phyloP scores from a whole-genome alignment of 2,329 filamentous ascomycete genomes.

The Grosmannia clavigera region DNA sequence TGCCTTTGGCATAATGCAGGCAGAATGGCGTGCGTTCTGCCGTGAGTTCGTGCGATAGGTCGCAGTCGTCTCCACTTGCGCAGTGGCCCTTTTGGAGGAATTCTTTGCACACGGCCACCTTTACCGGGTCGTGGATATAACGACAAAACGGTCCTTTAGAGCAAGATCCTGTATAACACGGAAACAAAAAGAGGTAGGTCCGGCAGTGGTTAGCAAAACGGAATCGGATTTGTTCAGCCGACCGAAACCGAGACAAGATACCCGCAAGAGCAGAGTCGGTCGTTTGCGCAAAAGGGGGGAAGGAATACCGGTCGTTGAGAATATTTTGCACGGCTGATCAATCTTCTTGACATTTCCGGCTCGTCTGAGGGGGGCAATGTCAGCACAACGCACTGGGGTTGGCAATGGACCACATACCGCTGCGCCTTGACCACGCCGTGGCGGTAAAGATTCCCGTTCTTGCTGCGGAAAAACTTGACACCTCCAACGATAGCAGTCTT shows the following conservation, averaged over 20 bases:
- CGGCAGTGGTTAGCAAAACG: constrained; percentile 23
- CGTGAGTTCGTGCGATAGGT: constrained; percentile 77
- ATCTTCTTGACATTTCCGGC: constrained; percentile 51
- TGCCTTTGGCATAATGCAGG: constrained; percentile 78
- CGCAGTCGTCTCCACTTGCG: constrained; percentile 64
- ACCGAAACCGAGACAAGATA: not conserved
- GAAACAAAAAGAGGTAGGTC: not conserved
- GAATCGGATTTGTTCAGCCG: not conserved
- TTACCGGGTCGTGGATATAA: constrained; percentile 72
- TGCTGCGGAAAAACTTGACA: constrained; percentile 74
- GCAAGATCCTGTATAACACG: constrained; percentile 57
- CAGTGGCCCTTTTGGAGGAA: constrained; percentile 73
- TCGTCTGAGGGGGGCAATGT: constrained; percentile 28
- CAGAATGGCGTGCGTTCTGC: constrained; percentile 79
- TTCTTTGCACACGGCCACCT: constrained; percentile 82
- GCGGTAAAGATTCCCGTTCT: constrained; percentile 75
- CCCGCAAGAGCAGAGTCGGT: no score
- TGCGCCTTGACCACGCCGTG: constrained; percentile 63
- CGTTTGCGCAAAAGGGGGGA: constrained; percentile 15
- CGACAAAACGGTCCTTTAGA: constrained; percentile 68
- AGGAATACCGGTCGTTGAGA: constrained; percentile 55
- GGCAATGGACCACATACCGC: constrained; percentile 43
- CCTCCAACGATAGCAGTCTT: constrained; percentile 62
- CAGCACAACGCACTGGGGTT: constrained; percentile 21
- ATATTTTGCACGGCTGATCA: constrained; percentile 60